phyloP scores from a whole-genome alignment of 441 rosid species.

The Omphalea diandra region DNA sequence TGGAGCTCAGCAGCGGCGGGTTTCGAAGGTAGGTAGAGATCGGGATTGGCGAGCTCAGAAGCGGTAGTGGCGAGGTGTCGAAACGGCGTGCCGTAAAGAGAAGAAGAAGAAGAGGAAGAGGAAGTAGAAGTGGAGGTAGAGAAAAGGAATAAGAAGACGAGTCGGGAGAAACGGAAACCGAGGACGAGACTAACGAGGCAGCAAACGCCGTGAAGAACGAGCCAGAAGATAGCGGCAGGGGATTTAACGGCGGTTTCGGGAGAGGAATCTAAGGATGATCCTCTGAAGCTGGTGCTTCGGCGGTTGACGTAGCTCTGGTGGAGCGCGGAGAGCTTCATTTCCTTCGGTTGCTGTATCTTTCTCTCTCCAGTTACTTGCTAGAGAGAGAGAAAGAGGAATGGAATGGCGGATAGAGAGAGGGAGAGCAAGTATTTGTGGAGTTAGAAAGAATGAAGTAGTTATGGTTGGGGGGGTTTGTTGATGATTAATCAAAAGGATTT shows the following conservation, averaged over 20 bases:
- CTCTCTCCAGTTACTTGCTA: slow-evolving; percentile 21
- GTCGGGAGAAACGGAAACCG: slow-evolving; percentile 93
- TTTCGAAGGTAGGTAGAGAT: slow-evolving; percentile 15
- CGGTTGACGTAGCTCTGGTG: slow-evolving; percentile 83
- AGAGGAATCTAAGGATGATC: slow-evolving; percentile 49
- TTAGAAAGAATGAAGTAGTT: slow-evolving; percentile 16
- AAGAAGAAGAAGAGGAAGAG: too few species aligned
- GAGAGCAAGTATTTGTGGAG: slow-evolving; percentile 22
- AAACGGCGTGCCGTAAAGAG: slow-evolving; percentile 63
- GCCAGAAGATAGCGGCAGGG: slow-evolving; percentile 69
- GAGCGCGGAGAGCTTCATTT: slow-evolving; percentile 79
- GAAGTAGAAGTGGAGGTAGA: slow-evolving; percentile 40
- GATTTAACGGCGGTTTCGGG: slow-evolving; percentile 61
- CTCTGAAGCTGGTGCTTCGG: slow-evolving; percentile 65
- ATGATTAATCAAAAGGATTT: slow-evolving; percentile 27
- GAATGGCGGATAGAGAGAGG: too few species aligned
- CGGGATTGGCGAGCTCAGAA: slow-evolving; percentile 29
- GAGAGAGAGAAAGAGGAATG: neutral
- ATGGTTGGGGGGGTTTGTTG: slow-evolving; percentile 16
- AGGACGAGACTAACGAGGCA: slow-evolving; percentile 84
- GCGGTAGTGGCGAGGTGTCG: slow-evolving; percentile 35
- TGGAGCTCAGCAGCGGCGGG: slow-evolving; percentile 20
- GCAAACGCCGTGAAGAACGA: slow-evolving; percentile 66
- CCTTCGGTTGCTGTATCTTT: neutral
- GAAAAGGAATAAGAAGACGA: slow-evolving; percentile 83